These are phyloP conservation scores for Tolypocladium amazonense DNA, from an alignment of 2,329 filamentous ascomycete genomes.

Conservation along the genomic window DNA sequence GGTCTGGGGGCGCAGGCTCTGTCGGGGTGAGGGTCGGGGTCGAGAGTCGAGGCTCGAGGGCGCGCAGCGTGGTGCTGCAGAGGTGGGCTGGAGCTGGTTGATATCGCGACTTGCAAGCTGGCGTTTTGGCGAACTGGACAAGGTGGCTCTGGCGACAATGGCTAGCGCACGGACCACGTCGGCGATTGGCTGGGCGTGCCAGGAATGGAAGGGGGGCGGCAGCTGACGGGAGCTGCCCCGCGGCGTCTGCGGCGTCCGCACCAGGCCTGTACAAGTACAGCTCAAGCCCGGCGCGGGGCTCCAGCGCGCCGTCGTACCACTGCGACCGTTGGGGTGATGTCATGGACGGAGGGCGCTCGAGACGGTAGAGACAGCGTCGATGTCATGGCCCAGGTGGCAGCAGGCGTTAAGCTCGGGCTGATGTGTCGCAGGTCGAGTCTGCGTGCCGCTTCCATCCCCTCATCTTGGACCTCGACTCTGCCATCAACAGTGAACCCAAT, in stretches of 20 bases:
- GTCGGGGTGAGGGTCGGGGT: background rate
- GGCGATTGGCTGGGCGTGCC: background rate
- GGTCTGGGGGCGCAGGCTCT: background rate
- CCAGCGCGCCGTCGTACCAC: background rate
- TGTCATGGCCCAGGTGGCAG: background rate
- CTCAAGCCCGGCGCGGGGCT: background rate
- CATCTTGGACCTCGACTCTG: background rate
- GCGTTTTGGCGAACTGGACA: slow-evolving; percentile 13
- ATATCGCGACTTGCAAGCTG: slow-evolving; percentile 2
- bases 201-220: background rate
- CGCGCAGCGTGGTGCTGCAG: background rate
- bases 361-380: background rate
- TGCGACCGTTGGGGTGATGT: background rate
- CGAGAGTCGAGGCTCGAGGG: background rate
- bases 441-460: background rate
- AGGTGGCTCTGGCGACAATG: slow-evolving; percentile 12
- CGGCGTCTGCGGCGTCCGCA: too few relatives aligned
- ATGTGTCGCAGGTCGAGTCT: background rate
- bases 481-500: background rate
- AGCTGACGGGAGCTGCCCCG: too few relatives aligned
- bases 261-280: too few relatives aligned
- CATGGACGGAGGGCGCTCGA: background rate
- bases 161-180: background rate
- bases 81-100: background rate
- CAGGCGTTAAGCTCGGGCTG: background rate